Base-by-base conservation (phyloP, 306 rosid species). In the Pueraria montana region DNA sequence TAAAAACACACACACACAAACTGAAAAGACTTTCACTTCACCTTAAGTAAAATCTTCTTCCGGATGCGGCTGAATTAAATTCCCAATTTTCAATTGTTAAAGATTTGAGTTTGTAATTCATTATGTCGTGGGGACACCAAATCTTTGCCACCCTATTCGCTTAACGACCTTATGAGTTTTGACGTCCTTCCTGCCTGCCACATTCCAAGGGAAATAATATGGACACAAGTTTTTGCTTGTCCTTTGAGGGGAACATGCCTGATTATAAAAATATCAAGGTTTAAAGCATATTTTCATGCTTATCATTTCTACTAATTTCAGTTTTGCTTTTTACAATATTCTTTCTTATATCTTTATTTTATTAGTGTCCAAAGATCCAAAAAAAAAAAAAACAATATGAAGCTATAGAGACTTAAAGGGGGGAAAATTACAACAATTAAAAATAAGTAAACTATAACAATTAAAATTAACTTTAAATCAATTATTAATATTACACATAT, bases 161-260 rank as follows among this genome's bases (percentile, higher is more conserved):
- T 72, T 34, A 55, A 85, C 43, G 4, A 71, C 72, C 75, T 61
- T 50, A 55, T 72, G 46, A 34, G 34, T 6, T 84, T 68, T 83
- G 59, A 42, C 17, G 59, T 48, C 77, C 81, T 67, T 82, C 78
- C 55, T 86, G 90, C 86, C 90, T 84, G 83, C 93, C 90, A 85
- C 38, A 40, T 53, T 76, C 68, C 17, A 72, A 52, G 75, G 61
- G 38, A 64, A 64, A 30, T 64, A 11, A 59, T 59, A 30, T 16
- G 23, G 58, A 64, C 78, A 77, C 83, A 84, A 21, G 42, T 30
- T 43, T 8, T 43, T 40, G 10, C 26, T 65, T 65, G 24, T 10
- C 26, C 48, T 17, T 8, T 65, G 8, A n/a, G 48, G 26, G 26
- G 0, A 8, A 36, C 72, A 65, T 4, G 8, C 72, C 14, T 20